Base-by-base conservation (phyloP, 2,329 filamentous ascomycete species). In the Rhynchosporium agropyri region DNA sequence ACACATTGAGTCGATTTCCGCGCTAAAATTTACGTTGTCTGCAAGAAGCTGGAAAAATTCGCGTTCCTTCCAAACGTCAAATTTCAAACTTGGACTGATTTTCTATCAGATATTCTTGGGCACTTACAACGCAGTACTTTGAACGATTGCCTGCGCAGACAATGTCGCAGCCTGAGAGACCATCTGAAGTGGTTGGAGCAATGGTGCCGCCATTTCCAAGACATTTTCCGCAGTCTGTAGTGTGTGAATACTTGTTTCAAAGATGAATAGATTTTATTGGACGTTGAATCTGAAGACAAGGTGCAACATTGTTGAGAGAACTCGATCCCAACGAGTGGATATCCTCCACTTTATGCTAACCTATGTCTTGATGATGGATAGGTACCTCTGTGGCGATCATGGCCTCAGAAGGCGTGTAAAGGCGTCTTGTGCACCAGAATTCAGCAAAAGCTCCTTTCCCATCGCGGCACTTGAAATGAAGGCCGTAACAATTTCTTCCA, bases 271-370 rank as follows among this genome's bases (percentile, higher is more conserved):
- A 0, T 13, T 20, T 20, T 20, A 20, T 20, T 20, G 20, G 20
- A 20, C 9, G 36, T 28, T 10, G 26, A 28, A 5, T 26, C 26
- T 3, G 3, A 43, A n/a, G 26, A 7, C 6, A 43, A 62, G 66
- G 60, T 62, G 70, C 69, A 81, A 66, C 77, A 82, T 68, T 82
- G 78, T 4, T 76, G 70, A 51, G 76, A 73, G 63, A 81, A 82
- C 65, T 83, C 80, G 42, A 81, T 68, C 48, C 80, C 81, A 59
- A 74, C 73, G 75, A 81, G 67, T 10, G 63, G 66, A 63, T 78
- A 81, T 3, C 66, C 68, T 26, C 64, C 63, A 38, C 58, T 59
- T 36, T 68, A 20, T 20, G 20, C 20, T 20, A 20, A 20, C 20
- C 20, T 20, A 20, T 20, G 20, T 20, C 20, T 1, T 20, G 20